Percentiles rank a stretch among this genome's conserved stretches.
phyloP scores from a whole-genome alignment of 805 yeast species.

The Candida nitratophila region DNA sequence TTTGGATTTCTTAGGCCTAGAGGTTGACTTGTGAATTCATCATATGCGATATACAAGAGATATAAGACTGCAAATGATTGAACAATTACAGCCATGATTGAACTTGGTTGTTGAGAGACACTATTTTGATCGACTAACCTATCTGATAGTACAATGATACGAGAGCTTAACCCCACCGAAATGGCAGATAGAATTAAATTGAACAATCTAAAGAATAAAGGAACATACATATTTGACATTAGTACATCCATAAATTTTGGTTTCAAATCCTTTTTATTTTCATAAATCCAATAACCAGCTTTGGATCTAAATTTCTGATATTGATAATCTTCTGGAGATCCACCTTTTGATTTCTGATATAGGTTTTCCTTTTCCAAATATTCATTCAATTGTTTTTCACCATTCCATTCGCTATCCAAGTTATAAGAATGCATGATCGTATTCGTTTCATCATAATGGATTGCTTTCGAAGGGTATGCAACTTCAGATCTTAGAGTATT shows the following conservation, averaged over 20 bases:
- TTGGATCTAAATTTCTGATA: conserved; percentile 36
- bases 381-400: conserved; percentile 53
- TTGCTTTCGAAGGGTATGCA: conserved; percentile 18
- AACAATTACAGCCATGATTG: conserved; percentile 87
- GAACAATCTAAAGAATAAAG: conserved; percentile 62
- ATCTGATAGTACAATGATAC: conserved; percentile 41
- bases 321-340: conserved; percentile 16
- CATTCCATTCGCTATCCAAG: conserved; percentile 58
- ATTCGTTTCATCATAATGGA: conserved; percentile 18
- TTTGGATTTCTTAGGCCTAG: conserved; percentile 81
- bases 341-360: conserved; percentile 9
- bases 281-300: conserved; percentile 63
- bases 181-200: conserved; percentile 52
- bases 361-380: conserved; percentile 40
- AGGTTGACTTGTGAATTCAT: conserved; percentile 90
- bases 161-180: conserved; percentile 66
- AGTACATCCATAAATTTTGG: conserved; percentile 55
- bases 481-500: conserved; percentile 19
- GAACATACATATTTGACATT: conserved; percentile 73
- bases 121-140: conserved; percentile 26
- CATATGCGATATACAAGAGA: conserved; percentile 74
- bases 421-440: conserved; percentile 9
- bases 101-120: conserved; percentile 74
- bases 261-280: conserved; percentile 54
- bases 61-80: conserved; percentile 74